Conservation (phyloP, 495 filamentous ascomycete genomes). For the Neurospora sp. region DNA sequence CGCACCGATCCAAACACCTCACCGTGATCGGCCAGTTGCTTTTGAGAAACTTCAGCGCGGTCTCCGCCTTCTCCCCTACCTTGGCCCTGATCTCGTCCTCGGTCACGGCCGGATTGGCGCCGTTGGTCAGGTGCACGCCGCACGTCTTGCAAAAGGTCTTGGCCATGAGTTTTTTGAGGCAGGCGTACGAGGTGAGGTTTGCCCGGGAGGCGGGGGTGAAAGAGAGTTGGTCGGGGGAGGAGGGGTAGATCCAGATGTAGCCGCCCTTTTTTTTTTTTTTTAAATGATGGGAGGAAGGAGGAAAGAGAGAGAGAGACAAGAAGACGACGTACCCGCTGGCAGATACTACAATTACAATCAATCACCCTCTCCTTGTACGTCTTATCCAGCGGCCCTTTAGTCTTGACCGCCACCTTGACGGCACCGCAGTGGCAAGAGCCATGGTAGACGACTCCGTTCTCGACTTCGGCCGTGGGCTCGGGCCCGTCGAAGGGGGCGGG, state of each 20-base stretch:
- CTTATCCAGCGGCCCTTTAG: constrained; percentile 22
- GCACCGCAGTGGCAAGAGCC: constrained; percentile 46
- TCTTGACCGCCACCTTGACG: constrained; percentile 30
- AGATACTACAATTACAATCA: constrained; percentile 39
- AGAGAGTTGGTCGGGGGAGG: constrained; percentile 1
- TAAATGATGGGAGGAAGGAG: neutral
- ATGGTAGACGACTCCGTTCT: constrained; percentile 30
- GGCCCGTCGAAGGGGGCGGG: constrained; percentile 26
- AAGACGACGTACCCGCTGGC: constrained; percentile 23
- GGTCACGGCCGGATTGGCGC: constrained; percentile 8
- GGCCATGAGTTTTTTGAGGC: constrained; percentile 13
- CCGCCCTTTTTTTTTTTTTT: constrained; percentile 3
- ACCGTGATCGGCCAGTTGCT: neutral
- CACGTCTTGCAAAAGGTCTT: constrained; percentile 38
- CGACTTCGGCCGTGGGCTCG: constrained; percentile 24
- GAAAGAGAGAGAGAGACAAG: too few species aligned
- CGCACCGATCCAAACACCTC: constrained; percentile 22
- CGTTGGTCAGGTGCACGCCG: constrained; percentile 24
- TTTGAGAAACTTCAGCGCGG: constrained; percentile 2
- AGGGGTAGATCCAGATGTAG: constrained; percentile 28
- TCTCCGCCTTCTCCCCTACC: constrained; percentile 1
- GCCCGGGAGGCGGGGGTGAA: constrained; percentile 25
- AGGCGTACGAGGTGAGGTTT: constrained; percentile 24
- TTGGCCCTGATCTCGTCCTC: constrained; percentile 12
- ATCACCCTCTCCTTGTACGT: constrained; percentile 11